A percentile compares a stretch with the other conserved stretches of the same genome.
These are phyloP conservation scores for Alternaria atra DNA, from an alignment of 2,329 filamentous ascomycete species.

Conservation along the genomic window DNA sequence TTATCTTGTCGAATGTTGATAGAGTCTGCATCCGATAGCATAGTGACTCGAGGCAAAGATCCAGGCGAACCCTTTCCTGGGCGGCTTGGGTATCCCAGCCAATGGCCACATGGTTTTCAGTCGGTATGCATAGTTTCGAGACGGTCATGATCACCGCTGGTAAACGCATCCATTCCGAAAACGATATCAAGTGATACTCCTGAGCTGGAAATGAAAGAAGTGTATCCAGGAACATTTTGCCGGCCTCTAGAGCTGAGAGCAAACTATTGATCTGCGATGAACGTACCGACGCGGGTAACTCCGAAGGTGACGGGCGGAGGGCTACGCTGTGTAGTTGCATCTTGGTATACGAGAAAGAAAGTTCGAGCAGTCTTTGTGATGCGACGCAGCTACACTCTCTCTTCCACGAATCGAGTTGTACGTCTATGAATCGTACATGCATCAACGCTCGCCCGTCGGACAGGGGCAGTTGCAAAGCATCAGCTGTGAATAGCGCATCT, in stretches of 20 bases:
- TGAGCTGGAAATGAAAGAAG: slow-evolving; percentile 76
- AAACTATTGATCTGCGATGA: slow-evolving; percentile 35
- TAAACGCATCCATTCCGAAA: slow-evolving; percentile 46
- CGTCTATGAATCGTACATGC: slow-evolving; percentile 40
- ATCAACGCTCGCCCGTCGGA: slow-evolving; percentile 40
- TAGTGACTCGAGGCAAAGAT: slow-evolving; percentile 45
- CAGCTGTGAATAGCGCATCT: slow-evolving; percentile 36
- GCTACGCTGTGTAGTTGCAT: slow-evolving; percentile 40
- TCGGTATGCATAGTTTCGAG: slow-evolving; percentile 42
- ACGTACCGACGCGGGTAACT: slow-evolving; percentile 7
- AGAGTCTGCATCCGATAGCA: slow-evolving; percentile 46
- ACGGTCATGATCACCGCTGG: slow-evolving; percentile 42
- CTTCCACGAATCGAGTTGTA: slow-evolving; percentile 40
- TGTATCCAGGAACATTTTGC: slow-evolving; percentile 71
- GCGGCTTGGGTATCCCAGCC: slow-evolving; percentile 47
- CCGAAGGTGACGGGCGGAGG: slow-evolving; percentile 25
- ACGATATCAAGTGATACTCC: slow-evolving; percentile 43
- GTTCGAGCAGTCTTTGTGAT: slow-evolving; percentile 33
- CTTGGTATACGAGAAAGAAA: slow-evolving; percentile 40
- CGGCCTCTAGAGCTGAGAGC: slow-evolving; percentile 64
- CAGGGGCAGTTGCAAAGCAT: slow-evolving; percentile 31
- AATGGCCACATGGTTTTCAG: slow-evolving; percentile 26
- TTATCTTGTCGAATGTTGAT: slow-evolving; percentile 35
- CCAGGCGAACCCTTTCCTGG: slow-evolving; percentile 42
- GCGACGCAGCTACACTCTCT: slow-evolving; percentile 16